Percentiles rank a stretch among this genome's conserved stretches.
Conservation (phyloP, 208 protist genomes). For the Phytomonas sp. region DNA sequence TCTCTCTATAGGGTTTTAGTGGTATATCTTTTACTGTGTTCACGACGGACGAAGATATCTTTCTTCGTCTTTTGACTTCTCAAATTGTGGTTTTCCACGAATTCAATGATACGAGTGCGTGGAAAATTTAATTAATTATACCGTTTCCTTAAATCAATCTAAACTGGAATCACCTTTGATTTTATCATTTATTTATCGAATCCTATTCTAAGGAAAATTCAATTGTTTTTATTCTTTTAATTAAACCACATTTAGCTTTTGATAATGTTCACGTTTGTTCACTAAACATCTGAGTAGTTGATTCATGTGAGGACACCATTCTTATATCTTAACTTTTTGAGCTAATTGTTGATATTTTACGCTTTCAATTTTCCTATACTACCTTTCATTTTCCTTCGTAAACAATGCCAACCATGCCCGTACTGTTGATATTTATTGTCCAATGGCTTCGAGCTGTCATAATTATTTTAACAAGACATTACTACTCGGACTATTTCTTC, state of each 20-base stretch:
- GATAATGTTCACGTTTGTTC: not conserved
- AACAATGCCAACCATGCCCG: not conserved
- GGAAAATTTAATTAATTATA: not conserved
- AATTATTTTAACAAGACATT: not conserved
- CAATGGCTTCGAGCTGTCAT: not conserved
- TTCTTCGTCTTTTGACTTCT: not conserved
- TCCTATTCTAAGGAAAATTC: not conserved
- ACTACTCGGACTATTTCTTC: not conserved
- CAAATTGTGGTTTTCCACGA: constrained; percentile 10
- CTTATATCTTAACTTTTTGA: constrained; percentile 2
- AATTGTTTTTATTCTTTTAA: not conserved
- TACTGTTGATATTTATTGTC: not conserved
- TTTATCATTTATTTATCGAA: not conserved
- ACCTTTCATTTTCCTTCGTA: not conserved
- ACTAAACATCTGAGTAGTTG: constrained; percentile 3
- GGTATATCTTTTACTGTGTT: not conserved
- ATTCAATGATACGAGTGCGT: constrained; percentile 3
- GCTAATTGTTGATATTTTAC: not conserved
- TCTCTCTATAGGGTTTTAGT: not conserved
- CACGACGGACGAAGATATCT: not conserved
- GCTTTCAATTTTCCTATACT: not conserved
- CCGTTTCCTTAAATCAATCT: constrained; percentile 7
- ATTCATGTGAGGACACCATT: not conserved
- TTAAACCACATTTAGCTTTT: not conserved
- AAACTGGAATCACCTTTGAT: not conserved